phyloP scores from a whole-genome alignment of 108 stramenopile genomes.

The Asterionellopsis glacialis region DNA sequence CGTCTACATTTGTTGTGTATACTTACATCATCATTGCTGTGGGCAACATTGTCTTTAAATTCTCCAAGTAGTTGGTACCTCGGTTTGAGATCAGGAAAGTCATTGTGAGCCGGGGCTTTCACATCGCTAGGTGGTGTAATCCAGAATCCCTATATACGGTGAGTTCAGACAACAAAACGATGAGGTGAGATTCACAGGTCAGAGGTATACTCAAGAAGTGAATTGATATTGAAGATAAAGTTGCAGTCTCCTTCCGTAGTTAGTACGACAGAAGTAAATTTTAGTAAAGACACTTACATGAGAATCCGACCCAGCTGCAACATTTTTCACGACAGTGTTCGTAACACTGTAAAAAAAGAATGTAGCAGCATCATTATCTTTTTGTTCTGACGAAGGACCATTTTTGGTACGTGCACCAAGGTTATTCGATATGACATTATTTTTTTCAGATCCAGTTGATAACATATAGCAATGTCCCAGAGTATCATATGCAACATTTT shows the following conservation, averaged over 20 bases:
- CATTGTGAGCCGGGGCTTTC: not conserved
- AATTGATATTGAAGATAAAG: too few species aligned
- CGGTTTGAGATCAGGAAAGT: not conserved
- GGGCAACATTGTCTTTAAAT: conserved; percentile 15
- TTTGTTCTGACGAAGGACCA: not conserved
- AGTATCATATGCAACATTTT: conserved; percentile 51
- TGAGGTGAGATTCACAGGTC: too few species aligned
- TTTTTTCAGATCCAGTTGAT: conserved; percentile 24
- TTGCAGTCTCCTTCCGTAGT: too few species aligned
- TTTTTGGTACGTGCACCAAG: conserved; percentile 17
- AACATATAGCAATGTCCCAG: conserved; percentile 25
- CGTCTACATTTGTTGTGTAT: not conserved
- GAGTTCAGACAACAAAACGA: too few species aligned
- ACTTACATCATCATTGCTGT: not conserved
- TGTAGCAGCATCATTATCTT: too few species aligned
- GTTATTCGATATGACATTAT: conserved; percentile 28
- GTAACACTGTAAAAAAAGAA: too few species aligned
- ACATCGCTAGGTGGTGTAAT: not conserved
- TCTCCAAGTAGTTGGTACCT: not conserved
- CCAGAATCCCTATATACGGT: too few species aligned
- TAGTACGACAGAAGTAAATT: too few species aligned
- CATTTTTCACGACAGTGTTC: not conserved
- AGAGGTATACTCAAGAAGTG: too few species aligned
- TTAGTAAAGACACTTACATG: too few species aligned
- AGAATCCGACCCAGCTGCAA: conserved; percentile 12